Base-by-base conservation (phyloP, 805 yeast genomes). In the Soucietia sequanensis region DNA sequence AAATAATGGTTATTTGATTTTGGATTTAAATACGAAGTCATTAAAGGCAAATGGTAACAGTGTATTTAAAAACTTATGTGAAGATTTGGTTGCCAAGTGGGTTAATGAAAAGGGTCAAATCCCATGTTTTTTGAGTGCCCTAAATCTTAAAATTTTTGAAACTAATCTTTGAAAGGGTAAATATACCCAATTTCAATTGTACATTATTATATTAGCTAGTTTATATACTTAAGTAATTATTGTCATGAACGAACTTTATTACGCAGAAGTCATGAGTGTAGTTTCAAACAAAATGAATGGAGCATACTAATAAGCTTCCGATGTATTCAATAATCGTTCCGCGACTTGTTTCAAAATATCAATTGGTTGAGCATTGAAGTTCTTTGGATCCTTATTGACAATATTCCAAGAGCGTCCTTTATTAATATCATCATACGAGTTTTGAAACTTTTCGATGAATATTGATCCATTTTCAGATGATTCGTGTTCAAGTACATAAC, bases 81-180 rank as follows among this genome's bases (percentile, higher is more conserved):
- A 75, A 39, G 72, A 75, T 30, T 65, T 86, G 38, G 70, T 84
- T 11, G 59, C 71, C 7, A 73, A 75, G 38, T 86, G 93, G 89
- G 76, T 84, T 2, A 65, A 68, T 27, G 83, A 83, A 27, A 75
- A 78, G 43, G 74, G 72, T 19, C 87, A 84, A 45, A 75, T 86
- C 11, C 84, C 93, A 0, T 83, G 95, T 43, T 82, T 88, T 44
- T 61, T 88, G 35, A 80, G 90, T 38, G 87, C 90, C 1, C 60
- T 88, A 41, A 84, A 79, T 27, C 61, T 88, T 35, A 81, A 76
- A 51, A 55, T 87, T 11, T 81, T 76, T 60, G 84, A 82, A 33
- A 54, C 56, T 23, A 48, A 48, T 35, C 40, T 28, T 30, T 12
- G n/a, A n/a, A n/a, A n/a, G n/a, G n/a, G n/a, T n/a, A n/a, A n/a